Base-by-base conservation (phyloP, 2,329 filamentous ascomycete genomes). In the Colletotrichum karsti region DNA sequence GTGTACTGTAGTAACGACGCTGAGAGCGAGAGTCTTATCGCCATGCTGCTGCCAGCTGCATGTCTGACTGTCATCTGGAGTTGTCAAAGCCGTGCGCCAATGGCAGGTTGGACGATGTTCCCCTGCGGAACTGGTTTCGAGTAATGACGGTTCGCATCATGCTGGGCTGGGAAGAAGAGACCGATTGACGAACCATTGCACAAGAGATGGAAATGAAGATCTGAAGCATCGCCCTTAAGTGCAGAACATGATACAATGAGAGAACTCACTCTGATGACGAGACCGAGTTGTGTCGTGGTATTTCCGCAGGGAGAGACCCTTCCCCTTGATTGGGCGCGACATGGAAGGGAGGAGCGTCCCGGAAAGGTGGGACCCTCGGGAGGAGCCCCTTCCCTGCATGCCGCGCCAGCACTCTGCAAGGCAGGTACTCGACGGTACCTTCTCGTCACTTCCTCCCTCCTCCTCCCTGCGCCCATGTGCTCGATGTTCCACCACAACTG, bases 401-500 rank as follows among this genome's bases (percentile, higher is more conserved):
- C 61, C 60, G 26, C 24, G 13, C 18, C 64, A 28, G n/a, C 48
- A 35, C 39, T 28, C 15, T 26, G 13, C 22, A 20, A 28, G 20
- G 24, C 9, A 24, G 26, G 35, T 62, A 44, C 33, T 7, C 24
- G 35, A 3, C 3, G 24, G 28, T 57, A 54, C 35, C 33, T 28
- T 3, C 5, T 13, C 22, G 59, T 58, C 39, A 48, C 59, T 53
- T 54, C 28, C 13, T 39, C 10, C 35, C 12, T 30, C 35, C n/a
- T 30, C 18, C 35, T 63, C 64, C 64, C 54, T 64, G 60, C 60
- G 30, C 18, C 60, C 53, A 51, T 51, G 53, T 67, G 42, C 60
- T 48, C 35, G 10, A 42, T 15, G 44, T 64, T 26, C 37, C 44
- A 57, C 35, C 30, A 20, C 18, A 18, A 35, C 42, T 53, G 53